Evolutionary conservation across 2,329 filamentous ascomycete species (phyloP), one percentile per base, ranked within the genome.

Genomic region (Pyrenophora graminea): DNA sequence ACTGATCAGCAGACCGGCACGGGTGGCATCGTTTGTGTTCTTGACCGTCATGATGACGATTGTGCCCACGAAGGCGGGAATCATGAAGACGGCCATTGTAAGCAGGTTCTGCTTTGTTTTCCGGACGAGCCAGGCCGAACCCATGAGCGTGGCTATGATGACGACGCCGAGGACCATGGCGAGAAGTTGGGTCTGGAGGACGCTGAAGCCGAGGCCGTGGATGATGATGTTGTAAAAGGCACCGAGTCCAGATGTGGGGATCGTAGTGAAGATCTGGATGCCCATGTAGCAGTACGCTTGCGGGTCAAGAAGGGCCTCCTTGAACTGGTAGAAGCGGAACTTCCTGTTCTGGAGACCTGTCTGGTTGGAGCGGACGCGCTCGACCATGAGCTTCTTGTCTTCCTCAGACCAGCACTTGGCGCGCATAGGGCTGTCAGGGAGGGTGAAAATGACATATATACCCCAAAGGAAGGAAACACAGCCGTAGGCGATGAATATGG

Each of bases 151-250:
- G 40, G 86, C 76, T 54, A 91, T 89, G 61, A 91, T 90, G 59
- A 88, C 88, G 33, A 82, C 83, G 4, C 88, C 88, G 0, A 90
- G 76, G 0, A 90, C 88, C 86, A 91, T 90, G 33, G 86, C 82
- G 19, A 92, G 75, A 1, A 92, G 76, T 72, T 91, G 88, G 0
- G 88, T 90, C 70, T 91, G 75, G 6, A 90, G 76, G 0, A 77
- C 75, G 0, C 75, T 79, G 63, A 91, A 92, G 0, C 85, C 74
- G 51, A 91, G 85, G 48, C 80, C 69, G n/a, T 66, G 82, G 71
- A 91, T 89, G 62, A 92, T 87, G 61, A 91, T 87, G 56, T 87
- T 87, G 46, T 86, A 84, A 66, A 90, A 91, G 0, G 84, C 85
- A 6, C 88, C 88, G 0, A 91, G 80, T 0, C 88, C 88, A 17